These are phyloP conservation scores for Solanum verrucosum DNA, from an alignment of 257 asterid species.

Conservation along the genomic window DNA sequence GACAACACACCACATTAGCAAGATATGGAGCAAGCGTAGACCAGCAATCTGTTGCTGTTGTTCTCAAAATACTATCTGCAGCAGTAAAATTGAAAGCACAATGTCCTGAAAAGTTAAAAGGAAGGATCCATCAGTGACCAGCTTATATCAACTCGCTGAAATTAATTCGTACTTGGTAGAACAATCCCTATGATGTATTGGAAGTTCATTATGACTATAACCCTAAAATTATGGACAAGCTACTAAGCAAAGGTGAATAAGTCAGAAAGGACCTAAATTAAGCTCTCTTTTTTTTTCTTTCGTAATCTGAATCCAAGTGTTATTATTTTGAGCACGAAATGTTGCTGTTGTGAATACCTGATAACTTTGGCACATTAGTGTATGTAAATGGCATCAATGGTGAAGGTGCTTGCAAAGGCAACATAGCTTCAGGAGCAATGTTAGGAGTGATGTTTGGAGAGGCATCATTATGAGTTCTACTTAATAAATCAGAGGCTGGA, in stretches of 20 bases:
- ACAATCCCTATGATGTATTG: background rate
- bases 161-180: background rate
- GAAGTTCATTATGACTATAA: background rate
- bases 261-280: background rate
- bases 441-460: conserved; percentile 4
- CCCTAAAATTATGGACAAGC: background rate
- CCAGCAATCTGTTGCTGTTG: conserved; percentile 29
- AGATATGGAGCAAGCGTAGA: conserved; percentile 23
- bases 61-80: conserved; percentile 7
- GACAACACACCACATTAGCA: conserved; percentile 26
- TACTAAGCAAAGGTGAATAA: background rate
- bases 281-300: background rate
- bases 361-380: conserved; percentile 18
- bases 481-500: background rate
- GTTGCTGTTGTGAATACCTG: conserved; percentile 6
- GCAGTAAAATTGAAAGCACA: conserved; percentile 19
- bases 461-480: background rate
- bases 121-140: background rate
- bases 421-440: conserved; percentile 5
- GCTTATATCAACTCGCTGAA: background rate
- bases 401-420: conserved; percentile 10
- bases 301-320: background rate
- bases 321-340: background rate
- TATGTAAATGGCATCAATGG: conserved; percentile 19
- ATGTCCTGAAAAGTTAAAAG: conserved; percentile 8